phyloP scores from a whole-genome alignment of 139 green algal species.

The Coccomyxa sp. region DNA sequence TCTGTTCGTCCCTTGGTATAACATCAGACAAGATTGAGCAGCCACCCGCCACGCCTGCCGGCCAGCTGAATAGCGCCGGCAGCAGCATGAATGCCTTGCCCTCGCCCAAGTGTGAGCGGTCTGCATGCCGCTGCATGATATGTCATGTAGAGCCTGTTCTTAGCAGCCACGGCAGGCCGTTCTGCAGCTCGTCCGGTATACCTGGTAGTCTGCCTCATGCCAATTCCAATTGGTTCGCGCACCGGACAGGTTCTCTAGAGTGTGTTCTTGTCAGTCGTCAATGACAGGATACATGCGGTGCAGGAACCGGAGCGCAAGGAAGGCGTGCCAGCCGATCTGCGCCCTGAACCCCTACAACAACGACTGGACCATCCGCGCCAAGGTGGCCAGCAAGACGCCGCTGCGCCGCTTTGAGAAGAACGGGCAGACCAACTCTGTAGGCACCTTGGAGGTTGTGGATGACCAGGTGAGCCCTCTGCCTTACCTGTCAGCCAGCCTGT shows the following conservation, averaged over 20 bases:
- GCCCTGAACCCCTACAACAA: constrained; percentile 68
- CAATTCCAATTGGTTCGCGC: no score
- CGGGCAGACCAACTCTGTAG: constrained; percentile 21
- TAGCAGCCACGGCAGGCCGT: no score
- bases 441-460: constrained; percentile 67
- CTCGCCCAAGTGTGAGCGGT: constrained; percentile 28
- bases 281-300: not conserved
- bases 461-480: constrained; percentile 34
- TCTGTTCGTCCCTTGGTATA: no score
- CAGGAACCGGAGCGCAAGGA: not conserved
- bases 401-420: constrained; percentile 26
- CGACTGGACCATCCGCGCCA: constrained; percentile 65
- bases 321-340: constrained; percentile 46
- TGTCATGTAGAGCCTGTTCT: no score
- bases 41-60: not conserved
- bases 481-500: not conserved
- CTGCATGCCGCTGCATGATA: no score
- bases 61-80: not conserved
- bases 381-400: constrained; percentile 41
- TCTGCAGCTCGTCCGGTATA: no score
- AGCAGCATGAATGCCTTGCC: constrained; percentile 1
- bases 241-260: no score
- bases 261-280: no score
- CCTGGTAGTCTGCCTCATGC: no score
- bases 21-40: not conserved